Conservation (phyloP, 2,329 filamentous ascomycete genomes). For the Dothistroma pini region DNA sequence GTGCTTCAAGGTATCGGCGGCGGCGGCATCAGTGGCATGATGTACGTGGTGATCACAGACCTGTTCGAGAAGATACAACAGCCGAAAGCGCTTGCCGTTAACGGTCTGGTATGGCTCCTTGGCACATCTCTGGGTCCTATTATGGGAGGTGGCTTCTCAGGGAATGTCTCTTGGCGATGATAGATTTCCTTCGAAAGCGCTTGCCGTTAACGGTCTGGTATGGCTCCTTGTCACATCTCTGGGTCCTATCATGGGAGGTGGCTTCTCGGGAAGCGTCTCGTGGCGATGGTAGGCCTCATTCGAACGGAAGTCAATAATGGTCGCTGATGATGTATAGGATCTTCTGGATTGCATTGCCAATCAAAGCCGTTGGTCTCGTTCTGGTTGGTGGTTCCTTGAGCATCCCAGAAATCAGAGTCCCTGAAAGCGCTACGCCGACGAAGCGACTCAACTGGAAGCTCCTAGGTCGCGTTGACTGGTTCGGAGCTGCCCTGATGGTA, state of each 20-base stretch:
- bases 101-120: slow-evolving; percentile 51
- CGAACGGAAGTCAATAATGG: neutral
- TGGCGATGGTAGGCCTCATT: slow-evolving; percentile 56
- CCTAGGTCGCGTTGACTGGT: slow-evolving; percentile 53
- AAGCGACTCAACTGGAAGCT: slow-evolving; percentile 31
- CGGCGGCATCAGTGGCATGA: slow-evolving; percentile 41
- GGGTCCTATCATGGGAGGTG: slow-evolving; percentile 50
- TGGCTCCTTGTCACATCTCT: slow-evolving; percentile 56
- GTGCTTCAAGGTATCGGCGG: slow-evolving; percentile 42
- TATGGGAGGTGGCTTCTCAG: slow-evolving; percentile 51
- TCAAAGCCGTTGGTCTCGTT: slow-evolving; percentile 2
- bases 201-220: slow-evolving; percentile 42
- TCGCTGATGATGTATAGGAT: neutral
- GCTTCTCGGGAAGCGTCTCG: slow-evolving; percentile 45
- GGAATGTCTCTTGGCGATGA: slow-evolving; percentile 47
- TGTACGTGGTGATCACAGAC: slow-evolving; percentile 44
- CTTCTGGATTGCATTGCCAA: slow-evolving; percentile 12
- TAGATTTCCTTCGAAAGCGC: too few relatives aligned
- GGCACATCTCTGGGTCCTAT: slow-evolving; percentile 53
- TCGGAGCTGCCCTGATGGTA: slow-evolving; percentile 60
- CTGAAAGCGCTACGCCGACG: slow-evolving; percentile 41
- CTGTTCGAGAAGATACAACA: slow-evolving; percentile 43
- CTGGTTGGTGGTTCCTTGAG: slow-evolving; percentile 6
- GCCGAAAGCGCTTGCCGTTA: slow-evolving; percentile 42
- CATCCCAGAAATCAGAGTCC: neutral